Conservation (phyloP, 768 basidiomycete genomes). For the Panaeolus papilionaceus region DNA sequence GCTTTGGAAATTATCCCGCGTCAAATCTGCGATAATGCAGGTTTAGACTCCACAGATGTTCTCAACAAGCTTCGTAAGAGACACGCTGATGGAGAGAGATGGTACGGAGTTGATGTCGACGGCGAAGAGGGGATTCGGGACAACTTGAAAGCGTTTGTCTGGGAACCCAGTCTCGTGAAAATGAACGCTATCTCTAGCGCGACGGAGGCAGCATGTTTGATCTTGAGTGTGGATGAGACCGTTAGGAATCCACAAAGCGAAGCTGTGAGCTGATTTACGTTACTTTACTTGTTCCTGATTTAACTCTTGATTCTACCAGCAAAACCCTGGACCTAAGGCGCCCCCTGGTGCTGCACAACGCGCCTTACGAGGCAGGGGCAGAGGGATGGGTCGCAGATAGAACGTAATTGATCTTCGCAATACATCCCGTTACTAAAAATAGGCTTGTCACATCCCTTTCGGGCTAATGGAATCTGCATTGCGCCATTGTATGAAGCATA, state of each 20-base stretch:
- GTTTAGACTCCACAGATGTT: slow-evolving; percentile 95
- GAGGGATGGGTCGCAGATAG: slow-evolving; percentile 80
- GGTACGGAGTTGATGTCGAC: slow-evolving; percentile 96
- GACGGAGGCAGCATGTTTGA: slow-evolving; percentile 94
- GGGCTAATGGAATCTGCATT: slow-evolving; percentile 18
- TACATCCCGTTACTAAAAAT: slow-evolving; percentile 20
- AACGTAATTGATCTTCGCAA: slow-evolving; percentile 15
- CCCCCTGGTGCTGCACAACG: slow-evolving; percentile 92
- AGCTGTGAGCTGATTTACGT: slow-evolving; percentile 60
- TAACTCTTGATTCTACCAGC: slow-evolving; percentile 48
- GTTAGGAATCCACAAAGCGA: slow-evolving; percentile 95
- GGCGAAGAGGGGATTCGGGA: slow-evolving; percentile 87
- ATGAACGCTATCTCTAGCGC: slow-evolving; percentile 95
- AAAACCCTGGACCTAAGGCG: slow-evolving; percentile 84
- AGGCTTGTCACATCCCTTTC: slow-evolving; percentile 2
- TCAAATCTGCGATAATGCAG: slow-evolving; percentile 98
- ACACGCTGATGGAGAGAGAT: slow-evolving; percentile 86
- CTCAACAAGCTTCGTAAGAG: slow-evolving; percentile 98
- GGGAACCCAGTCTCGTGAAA: slow-evolving; percentile 98
- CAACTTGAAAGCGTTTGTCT: slow-evolving; percentile 98
- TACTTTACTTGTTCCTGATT: slow-evolving; percentile 9
- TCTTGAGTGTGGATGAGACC: slow-evolving; percentile 97
- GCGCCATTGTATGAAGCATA: slow-evolving; percentile 21
- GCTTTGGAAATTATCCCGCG: slow-evolving; percentile 97
- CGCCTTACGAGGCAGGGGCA: slow-evolving; percentile 85